phyloP scores from a whole-genome alignment of 2,329 filamentous ascomycete species.

The Shiraia sp. region DNA sequence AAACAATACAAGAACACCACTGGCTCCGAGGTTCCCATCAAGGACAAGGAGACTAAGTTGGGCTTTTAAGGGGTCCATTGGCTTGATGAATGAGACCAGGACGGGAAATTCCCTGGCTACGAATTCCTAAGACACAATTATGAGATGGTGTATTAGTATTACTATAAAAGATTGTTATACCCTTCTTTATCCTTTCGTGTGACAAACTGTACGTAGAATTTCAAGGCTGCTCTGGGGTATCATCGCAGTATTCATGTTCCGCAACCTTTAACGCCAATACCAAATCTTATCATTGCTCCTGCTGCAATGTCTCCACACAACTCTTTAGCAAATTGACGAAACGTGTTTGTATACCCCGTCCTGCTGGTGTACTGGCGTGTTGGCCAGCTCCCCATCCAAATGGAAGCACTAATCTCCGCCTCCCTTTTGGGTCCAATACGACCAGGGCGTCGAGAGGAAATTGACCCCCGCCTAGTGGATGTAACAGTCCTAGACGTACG shows the following conservation, averaged over 20 bases:
- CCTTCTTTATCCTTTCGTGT: neutral
- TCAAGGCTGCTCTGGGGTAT: constrained; percentile 37
- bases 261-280: neutral
- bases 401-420: constrained; percentile 48
- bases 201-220: neutral
- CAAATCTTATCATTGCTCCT: constrained; percentile 8
- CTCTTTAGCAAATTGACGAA: constrained; percentile 33
- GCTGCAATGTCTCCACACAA: constrained; percentile 31
- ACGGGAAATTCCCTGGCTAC: constrained; percentile 17
- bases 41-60: constrained; percentile 64
- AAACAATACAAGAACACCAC: constrained; percentile 69
- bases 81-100: constrained; percentile 10
- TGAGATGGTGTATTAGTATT: constrained; percentile 8
- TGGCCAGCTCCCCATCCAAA: constrained; percentile 51
- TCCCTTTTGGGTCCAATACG: constrained; percentile 43
- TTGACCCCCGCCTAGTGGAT: constrained; percentile 51
- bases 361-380: constrained; percentile 37
- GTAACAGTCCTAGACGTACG: constrained; percentile 47
- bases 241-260: neutral
- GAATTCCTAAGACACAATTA: constrained; percentile 13
- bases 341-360: constrained; percentile 31
- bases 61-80: constrained; percentile 9
- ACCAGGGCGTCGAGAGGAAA: constrained; percentile 51
- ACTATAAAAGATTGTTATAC: neutral
- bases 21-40: constrained; percentile 70